Percentiles rank a stretch among this genome's conserved stretches.
Evolutionary conservation across 2,329 filamentous ascomycete species (phyloP).

Genomic region (Cercospora sp.): DNA sequence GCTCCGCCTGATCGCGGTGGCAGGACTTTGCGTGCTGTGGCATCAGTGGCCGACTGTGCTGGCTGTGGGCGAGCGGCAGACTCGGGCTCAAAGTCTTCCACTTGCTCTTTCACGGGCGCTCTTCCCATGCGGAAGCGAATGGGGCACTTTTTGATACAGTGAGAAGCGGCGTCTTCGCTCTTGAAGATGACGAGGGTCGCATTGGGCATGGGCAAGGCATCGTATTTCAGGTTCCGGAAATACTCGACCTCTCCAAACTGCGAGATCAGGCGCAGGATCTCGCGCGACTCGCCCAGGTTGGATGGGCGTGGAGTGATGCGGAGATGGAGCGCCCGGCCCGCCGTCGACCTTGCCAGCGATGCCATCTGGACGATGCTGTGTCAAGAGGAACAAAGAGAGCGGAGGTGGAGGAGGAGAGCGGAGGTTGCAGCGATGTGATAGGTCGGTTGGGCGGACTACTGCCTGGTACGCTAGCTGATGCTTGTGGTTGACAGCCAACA

Average conservation of each 20-base stretch:
- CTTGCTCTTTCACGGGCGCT: conserved; percentile 21
- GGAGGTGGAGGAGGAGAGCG: background rate
- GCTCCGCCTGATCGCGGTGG: conserved; percentile 3
- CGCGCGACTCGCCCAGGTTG: conserved; percentile 51
- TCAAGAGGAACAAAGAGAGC: background rate
- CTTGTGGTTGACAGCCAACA: background rate
- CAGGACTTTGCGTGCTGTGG: background rate
- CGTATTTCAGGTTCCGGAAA: conserved; percentile 52
- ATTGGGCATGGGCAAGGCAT: conserved; percentile 45
- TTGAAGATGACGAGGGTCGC: conserved; percentile 50
- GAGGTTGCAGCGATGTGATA: background rate
- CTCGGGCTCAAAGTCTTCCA: background rate
- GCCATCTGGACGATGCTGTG: conserved; percentile 8
- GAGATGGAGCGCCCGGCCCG: conserved; percentile 49
- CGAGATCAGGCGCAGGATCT: conserved; percentile 50
- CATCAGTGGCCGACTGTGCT: background rate
- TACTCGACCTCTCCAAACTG: conserved; percentile 52
- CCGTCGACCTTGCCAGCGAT: conserved; percentile 37
- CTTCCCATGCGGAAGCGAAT: conserved; percentile 48
- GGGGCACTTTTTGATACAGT: conserved; percentile 47
- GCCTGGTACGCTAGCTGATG: background rate
- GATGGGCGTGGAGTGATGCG: conserved; percentile 50
- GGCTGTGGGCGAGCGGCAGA: background rate
- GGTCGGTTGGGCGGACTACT: background rate
- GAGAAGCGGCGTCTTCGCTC: conserved; percentile 42